Percentiles rank a stretch among this genome's conserved stretches.
phyloP scores from a whole-genome alignment of 495 filamentous ascomycete genomes.

The Daldinia decipiens region DNA sequence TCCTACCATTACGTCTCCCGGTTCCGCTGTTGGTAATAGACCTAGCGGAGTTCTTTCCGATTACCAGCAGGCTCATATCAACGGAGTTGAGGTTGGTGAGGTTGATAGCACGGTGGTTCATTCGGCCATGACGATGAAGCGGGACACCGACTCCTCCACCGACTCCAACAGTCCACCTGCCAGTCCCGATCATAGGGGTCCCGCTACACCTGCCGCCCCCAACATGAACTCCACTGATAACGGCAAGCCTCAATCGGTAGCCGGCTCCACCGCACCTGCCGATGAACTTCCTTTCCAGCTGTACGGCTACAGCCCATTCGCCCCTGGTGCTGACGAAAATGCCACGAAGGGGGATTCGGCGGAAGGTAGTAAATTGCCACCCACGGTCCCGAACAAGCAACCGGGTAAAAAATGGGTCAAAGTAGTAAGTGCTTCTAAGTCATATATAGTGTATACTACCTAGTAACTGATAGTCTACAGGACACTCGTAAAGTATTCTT shows the following conservation, averaged over 20 bases:
- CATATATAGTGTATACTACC: neutral
- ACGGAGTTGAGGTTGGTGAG: neutral
- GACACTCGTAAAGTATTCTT: conserved; percentile 27
- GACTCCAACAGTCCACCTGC: neutral
- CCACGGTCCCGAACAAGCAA: neutral
- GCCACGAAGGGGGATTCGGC: neutral
- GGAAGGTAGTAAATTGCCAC: too few relatives aligned
- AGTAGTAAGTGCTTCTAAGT: conserved; percentile 18
- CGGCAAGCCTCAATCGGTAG: neutral
- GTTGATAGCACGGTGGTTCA: neutral
- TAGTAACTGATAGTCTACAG: conserved; percentile 19
- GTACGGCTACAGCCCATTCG: neutral
- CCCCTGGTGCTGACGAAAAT: neutral
- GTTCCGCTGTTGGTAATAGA: neutral
- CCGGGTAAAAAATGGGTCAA: conserved; percentile 9
- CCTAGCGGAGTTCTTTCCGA: neutral
- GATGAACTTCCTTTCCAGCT: neutral
- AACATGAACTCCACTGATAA: neutral
- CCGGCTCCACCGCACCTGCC: neutral
- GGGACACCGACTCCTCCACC: neutral
- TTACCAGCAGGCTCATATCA: neutral
- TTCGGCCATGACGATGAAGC: neutral
- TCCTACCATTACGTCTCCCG: neutral
- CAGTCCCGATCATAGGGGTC: neutral
- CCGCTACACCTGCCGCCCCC: neutral